A percentile compares a stretch with the other conserved stretches of the same genome.
Evolutionary conservation across 2,329 filamentous ascomycete species (phyloP).

Genomic region (Pseudodiploospora longispora): DNA sequence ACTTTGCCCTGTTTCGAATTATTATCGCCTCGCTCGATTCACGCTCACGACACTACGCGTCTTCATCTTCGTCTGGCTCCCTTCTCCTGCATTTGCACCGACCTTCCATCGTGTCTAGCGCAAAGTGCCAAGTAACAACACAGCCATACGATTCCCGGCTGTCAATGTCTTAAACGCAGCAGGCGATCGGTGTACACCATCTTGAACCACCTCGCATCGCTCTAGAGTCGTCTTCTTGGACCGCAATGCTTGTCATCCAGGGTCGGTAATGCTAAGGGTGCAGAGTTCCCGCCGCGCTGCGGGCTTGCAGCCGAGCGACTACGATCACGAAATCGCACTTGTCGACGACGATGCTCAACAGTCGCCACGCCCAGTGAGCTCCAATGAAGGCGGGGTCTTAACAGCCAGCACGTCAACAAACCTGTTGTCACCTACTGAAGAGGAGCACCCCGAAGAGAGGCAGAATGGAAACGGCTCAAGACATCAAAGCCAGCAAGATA

Average conservation of each 20-base stretch:
- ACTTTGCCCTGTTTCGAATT: background rate
- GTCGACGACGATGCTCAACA: slow-evolving; percentile 44
- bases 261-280: slow-evolving; percentile 23
- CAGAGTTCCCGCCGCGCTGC: slow-evolving; percentile 47
- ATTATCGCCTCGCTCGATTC: too few relatives aligned
- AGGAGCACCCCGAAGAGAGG: slow-evolving; percentile 1
- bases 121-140: too few relatives aligned
- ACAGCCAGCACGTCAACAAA: slow-evolving; percentile 8
- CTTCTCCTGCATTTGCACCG: too few relatives aligned
- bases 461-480: too few relatives aligned
- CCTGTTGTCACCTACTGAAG: slow-evolving; percentile 8
- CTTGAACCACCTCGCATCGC: background rate
- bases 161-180: too few relatives aligned
- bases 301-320: slow-evolving; percentile 50
- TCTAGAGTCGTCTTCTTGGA: background rate
- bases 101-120: too few relatives aligned
- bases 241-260: slow-evolving; percentile 14
- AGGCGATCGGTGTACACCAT: background rate
- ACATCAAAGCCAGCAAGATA: too few relatives aligned
- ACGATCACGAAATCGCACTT: slow-evolving; percentile 64
- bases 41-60: too few relatives aligned
- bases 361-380: slow-evolving; percentile 19
- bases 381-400: background rate
- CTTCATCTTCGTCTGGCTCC: too few relatives aligned
- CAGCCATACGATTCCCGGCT: too few relatives aligned